These are phyloP conservation scores for Crithidia brevicula DNA, from an alignment of 208 protist genomes.

Conservation along the genomic window DNA sequence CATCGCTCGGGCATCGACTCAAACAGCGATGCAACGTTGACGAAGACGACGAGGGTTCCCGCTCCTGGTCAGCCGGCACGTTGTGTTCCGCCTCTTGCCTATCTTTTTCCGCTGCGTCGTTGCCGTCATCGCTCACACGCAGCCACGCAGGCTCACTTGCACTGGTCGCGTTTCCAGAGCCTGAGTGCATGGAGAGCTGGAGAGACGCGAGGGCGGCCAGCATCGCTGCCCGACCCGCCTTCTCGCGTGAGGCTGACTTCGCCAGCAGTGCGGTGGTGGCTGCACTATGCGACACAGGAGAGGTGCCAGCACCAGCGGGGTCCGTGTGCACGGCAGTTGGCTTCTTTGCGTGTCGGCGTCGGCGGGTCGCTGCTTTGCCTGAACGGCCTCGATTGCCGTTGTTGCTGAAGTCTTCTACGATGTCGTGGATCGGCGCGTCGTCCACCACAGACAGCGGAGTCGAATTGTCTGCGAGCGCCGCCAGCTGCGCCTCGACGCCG, in stretches of 20 bases:
- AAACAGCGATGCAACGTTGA: not conserved
- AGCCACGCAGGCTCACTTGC: slow-evolving; percentile 15
- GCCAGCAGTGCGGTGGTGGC: slow-evolving; percentile 15
- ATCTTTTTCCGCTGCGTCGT: not conserved
- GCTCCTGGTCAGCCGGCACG: too few relatives aligned
- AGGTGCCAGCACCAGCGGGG: too few relatives aligned
- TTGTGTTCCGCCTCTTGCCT: not conserved
- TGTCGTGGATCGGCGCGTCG: not conserved
- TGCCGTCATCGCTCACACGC: not conserved
- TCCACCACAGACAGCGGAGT: not conserved
- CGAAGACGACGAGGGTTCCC: too few relatives aligned
- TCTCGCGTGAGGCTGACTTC: slow-evolving; percentile 8
- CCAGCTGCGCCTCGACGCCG: slow-evolving; percentile 30
- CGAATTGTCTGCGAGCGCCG: slow-evolving; percentile 1
- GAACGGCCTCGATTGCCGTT: too few relatives aligned
- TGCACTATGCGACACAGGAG: not conserved
- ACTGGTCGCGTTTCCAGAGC: not conserved
- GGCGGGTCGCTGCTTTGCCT: not conserved
- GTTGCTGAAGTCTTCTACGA: too few relatives aligned
- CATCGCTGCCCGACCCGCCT: slow-evolving; percentile 19
- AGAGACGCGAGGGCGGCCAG: slow-evolving; percentile 20
- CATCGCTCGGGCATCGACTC: not conserved
- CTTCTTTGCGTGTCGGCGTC: not conserved
- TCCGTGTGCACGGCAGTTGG: not conserved
- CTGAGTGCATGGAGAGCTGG: not conserved